phyloP scores from a whole-genome alignment of 805 yeast genomes.

The Wickerhamiella bombiphila region DNA sequence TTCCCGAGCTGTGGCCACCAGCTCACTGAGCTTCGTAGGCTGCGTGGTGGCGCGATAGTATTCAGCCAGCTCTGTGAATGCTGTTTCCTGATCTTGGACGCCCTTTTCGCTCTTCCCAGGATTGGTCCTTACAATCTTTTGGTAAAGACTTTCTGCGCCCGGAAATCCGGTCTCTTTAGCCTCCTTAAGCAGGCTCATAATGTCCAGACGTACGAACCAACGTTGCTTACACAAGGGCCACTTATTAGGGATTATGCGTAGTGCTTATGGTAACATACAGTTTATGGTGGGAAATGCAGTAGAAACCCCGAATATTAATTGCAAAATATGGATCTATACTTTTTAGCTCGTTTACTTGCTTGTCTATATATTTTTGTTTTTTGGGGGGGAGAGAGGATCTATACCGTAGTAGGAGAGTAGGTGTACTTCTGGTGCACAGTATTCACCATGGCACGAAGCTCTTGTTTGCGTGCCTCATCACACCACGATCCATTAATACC shows the following conservation, averaged over 20 bases:
- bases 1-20: constrained; percentile 53
- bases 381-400: too few relatives aligned
- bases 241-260: too few relatives aligned
- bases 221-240: too few relatives aligned
- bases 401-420: neutral
- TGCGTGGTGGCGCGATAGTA: constrained; percentile 37
- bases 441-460: constrained; percentile 7
- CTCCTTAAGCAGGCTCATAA: constrained; percentile 23
- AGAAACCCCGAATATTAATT: too few relatives aligned
- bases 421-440: neutral
- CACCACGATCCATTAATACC: constrained; percentile 66
- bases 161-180: constrained; percentile 15
- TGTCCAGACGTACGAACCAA: too few relatives aligned
- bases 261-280: too few relatives aligned
- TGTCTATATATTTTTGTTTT: too few relatives aligned
- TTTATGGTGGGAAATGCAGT: too few relatives aligned
- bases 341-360: too few relatives aligned
- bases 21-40: constrained; percentile 37
- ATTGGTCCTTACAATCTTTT: constrained; percentile 14
- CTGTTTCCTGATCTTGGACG: constrained; percentile 46
- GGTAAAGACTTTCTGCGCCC: constrained; percentile 10
- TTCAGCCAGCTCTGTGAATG: constrained; percentile 63
- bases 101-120: constrained; percentile 26
- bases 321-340: too few relatives aligned
- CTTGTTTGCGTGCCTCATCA: constrained; percentile 34